Evolutionary conservation across 169 alveolate genomes (phyloP).

Genomic region (Plasmodium relictum): DNA sequence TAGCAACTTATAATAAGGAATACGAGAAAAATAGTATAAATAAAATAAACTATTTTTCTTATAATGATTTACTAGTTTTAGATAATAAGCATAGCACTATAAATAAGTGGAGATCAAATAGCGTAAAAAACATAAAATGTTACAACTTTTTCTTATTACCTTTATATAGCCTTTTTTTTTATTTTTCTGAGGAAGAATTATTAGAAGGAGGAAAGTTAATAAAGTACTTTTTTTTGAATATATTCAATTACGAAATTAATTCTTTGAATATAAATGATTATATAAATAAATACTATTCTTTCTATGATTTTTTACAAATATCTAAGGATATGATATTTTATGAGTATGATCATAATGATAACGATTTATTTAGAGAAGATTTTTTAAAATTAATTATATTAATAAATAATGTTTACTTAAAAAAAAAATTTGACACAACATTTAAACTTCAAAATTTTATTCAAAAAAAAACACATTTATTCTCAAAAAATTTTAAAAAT

Average conservation of each 20-base stretch:
- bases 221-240: slow-evolving; percentile 45
- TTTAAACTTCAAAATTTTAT: neutral
- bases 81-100: neutral
- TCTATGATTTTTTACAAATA: slow-evolving; percentile 47
- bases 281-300: slow-evolving; percentile 25
- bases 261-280: slow-evolving; percentile 47
- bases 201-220: slow-evolving; percentile 26
- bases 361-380: slow-evolving; percentile 37
- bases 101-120: neutral
- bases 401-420: neutral
- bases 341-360: slow-evolving; percentile 14
- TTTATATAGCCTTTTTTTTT: slow-evolving; percentile 60
- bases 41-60: neutral
- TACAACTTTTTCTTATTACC: slow-evolving; percentile 9
- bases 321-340: slow-evolving; percentile 7
- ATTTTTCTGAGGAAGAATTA: slow-evolving; percentile 24
- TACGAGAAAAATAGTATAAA: neutral
- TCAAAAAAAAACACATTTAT: slow-evolving; percentile 17
- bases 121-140: neutral
- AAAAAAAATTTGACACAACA: too few relatives aligned
- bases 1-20: neutral
- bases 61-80: neutral
- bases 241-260: slow-evolving; percentile 35
- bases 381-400: slow-evolving; percentile 27
- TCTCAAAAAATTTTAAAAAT: slow-evolving; percentile 40